phyloP scores from a whole-genome alignment of 1,139 yeast species.

The Kurtzmaniella quercitrusa region DNA sequence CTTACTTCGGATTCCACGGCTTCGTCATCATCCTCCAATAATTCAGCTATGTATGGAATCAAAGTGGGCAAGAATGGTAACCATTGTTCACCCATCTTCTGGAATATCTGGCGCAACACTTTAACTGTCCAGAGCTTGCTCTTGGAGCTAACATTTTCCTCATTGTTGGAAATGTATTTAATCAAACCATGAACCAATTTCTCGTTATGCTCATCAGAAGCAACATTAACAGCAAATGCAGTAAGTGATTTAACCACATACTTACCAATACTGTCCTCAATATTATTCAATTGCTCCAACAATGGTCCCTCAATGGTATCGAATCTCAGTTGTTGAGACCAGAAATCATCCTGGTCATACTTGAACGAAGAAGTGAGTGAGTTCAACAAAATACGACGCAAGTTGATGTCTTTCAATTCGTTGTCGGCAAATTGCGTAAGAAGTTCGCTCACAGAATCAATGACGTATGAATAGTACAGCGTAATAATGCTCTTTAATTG shows the following conservation, averaged over 20 bases:
- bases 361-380: conserved; percentile 78
- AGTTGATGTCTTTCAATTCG: conserved; percentile 46
- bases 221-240: conserved; percentile 65
- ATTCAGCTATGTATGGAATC: conserved; percentile 92
- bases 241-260: conserved; percentile 77
- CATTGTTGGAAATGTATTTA: conserved; percentile 33
- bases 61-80: conserved; percentile 84
- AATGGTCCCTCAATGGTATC: conserved; percentile 63
- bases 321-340: conserved; percentile 87
- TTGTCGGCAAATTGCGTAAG: conserved; percentile 45
- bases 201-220: conserved; percentile 80
- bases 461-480: conserved; percentile 76
- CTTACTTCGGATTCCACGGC: conserved; percentile 89
- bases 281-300: conserved; percentile 58
- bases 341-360: conserved; percentile 88
- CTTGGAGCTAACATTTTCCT: conserved; percentile 24
- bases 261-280: conserved; percentile 71
- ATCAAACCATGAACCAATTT: conserved; percentile 37
- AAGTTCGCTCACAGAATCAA: conserved; percentile 64
- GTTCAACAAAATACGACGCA: conserved; percentile 67
- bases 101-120: conserved; percentile 75
- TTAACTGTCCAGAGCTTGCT: conserved; percentile 81
- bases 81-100: conserved; percentile 95
- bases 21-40: conserved; percentile 94
- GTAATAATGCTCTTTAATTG: conserved; percentile 84